Evolutionary conservation across 2,329 filamentous ascomycete genomes (phyloP).

Genomic region (Diplodia intermedia): DNA sequence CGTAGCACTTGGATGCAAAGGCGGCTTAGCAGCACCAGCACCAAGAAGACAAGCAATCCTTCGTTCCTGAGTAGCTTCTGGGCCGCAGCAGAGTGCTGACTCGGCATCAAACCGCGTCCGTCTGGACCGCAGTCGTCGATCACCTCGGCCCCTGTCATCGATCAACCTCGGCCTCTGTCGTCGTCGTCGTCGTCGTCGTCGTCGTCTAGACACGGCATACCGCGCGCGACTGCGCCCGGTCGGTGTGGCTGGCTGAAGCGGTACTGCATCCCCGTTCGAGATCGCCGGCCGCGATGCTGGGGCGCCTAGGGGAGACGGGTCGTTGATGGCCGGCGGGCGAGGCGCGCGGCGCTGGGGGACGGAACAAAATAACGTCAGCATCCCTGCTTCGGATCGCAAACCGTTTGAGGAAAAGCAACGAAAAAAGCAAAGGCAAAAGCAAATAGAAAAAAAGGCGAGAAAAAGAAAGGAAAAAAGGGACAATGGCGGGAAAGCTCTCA

Average conservation of each 20-base stretch:
- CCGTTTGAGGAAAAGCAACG: slow-evolving; percentile 24
- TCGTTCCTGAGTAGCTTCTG: too few relatives aligned
- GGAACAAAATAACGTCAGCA: slow-evolving; percentile 5
- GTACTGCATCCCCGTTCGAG: not conserved
- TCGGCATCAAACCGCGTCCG: too few relatives aligned
- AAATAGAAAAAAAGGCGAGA: not conserved
- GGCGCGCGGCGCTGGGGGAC: not conserved
- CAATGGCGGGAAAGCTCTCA: too few relatives aligned
- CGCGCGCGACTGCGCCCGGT: too few relatives aligned
- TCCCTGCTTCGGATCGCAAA: slow-evolving; percentile 20
- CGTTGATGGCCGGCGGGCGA: not conserved
- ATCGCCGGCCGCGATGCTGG: not conserved
- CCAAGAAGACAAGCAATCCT: too few relatives aligned
- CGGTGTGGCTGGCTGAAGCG: not conserved
- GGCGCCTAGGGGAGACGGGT: not conserved
- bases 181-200: too few relatives aligned
- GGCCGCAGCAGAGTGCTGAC: too few relatives aligned
- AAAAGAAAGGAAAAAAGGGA: too few relatives aligned
- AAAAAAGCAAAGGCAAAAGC: not conserved
- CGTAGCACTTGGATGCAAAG: not conserved
- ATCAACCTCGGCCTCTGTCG: too few relatives aligned
- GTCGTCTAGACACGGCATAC: too few relatives aligned
- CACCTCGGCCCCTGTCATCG: too few relatives aligned
- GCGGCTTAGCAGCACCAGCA: not conserved
- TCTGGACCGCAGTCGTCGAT: too few relatives aligned